Conservation (phyloP, 345 rosid species). For the Salix viminalis region DNA sequence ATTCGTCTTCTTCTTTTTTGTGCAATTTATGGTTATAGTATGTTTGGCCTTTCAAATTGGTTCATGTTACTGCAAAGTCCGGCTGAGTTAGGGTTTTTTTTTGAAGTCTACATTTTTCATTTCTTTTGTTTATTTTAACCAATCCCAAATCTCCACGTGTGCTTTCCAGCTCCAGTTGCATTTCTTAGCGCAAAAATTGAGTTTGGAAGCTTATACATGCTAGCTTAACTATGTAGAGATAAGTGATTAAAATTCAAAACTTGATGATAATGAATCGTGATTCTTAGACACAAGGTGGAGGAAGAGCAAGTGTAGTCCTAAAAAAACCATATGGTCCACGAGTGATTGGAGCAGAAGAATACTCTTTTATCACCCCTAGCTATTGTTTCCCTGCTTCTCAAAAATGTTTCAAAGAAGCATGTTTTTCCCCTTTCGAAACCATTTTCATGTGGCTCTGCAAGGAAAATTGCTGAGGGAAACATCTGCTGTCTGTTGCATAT, state of each 20-base stretch:
- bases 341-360: too few relatives aligned
- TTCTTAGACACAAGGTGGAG: too few relatives aligned
- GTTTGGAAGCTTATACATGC: too few relatives aligned
- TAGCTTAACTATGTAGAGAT: too few relatives aligned
- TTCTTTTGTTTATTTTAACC: not conserved
- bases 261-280: not conserved
- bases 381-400: too few relatives aligned
- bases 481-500: not conserved
- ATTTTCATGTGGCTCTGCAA: not conserved
- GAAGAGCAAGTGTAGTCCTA: too few relatives aligned
- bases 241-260: not conserved
- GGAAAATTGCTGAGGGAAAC: not conserved
- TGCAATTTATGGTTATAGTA: too few relatives aligned
- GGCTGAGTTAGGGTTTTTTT: not conserved
- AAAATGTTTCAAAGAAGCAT: not conserved
- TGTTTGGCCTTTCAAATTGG: not conserved
- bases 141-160: too few relatives aligned
- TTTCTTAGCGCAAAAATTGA: too few relatives aligned
- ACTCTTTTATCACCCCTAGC: too few relatives aligned
- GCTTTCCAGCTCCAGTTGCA: too few relatives aligned
- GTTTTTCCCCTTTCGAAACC: not conserved
- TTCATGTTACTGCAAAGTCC: not conserved
- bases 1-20: not conserved
- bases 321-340: too few relatives aligned
- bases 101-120: not conserved